Evolutionary conservation across 108 stramenopile genomes (phyloP), one percentile per base, ranked within the genome.

Genomic region (Nitzschia sp.): DNA sequence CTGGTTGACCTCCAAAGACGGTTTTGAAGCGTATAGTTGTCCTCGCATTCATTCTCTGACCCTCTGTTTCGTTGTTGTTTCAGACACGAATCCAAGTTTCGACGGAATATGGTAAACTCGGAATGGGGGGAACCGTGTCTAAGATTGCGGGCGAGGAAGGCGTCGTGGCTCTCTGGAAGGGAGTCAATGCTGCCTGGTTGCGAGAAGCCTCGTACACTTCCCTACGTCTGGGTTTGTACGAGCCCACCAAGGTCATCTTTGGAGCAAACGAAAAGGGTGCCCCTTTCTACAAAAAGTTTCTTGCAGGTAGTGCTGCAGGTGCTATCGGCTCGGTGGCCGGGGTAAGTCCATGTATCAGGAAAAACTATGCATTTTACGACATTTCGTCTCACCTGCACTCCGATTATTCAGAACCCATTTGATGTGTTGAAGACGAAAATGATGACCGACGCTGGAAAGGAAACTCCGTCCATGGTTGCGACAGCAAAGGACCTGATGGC

Each of bases 161-260:
- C 9, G 67, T 90, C 19, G 38, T 75, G 32, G 92, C 92, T 32
- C 84, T 95, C 58, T 95, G 88, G 86, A 95, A 95, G 72, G 94
- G 94, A 82, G 89, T 95, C 24, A 87, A 88, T 46, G 94, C 94
- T 31, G 94, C 94, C 21, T 92, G 91, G 89, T 71, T 93, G 46
- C 92, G 96, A 42, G 96, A 97, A 66, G 87, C 92, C 21, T 91
- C 92, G n/a, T 97, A 97, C 83, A 97, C 96, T 30, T 95, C 93
- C 38, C 81, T 97, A 64, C 90, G 92, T 53, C 84, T 97, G 35
- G 96, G 96, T 60, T 78, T 93, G 34, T 97, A 97, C 80, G 92
- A 88, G 67, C 96, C 96, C 31, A 83, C 88, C 85, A 95, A 95
- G 80, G 85, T 88, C 32, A 64, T 88, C 11, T 84, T 95, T 64